Conservation (phyloP, 768 basidiomycete species). For the Tubosaeta sp. region DNA sequence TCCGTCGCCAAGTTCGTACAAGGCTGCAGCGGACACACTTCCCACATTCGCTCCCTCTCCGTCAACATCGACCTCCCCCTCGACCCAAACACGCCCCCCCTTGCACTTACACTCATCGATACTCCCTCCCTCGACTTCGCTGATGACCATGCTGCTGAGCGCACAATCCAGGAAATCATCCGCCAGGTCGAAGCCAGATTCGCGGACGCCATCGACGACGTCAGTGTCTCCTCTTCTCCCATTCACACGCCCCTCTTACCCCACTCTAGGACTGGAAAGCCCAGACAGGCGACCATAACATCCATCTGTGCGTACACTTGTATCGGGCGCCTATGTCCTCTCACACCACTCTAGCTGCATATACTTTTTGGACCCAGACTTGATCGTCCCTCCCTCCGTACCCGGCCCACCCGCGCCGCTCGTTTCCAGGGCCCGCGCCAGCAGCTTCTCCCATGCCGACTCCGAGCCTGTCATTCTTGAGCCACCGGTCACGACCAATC, state of each 20-base stretch:
- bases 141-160: conserved; percentile 61
- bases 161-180: conserved; percentile 61
- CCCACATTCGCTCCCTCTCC: conserved; percentile 65
- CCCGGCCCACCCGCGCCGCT: conserved; percentile 64
- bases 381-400: conserved; percentile 68
- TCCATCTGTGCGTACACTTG: conserved; percentile 62
- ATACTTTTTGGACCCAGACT: conserved; percentile 83
- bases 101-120: conserved; percentile 72
- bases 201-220: conserved; percentile 71
- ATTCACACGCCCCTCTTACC: conserved; percentile 16
- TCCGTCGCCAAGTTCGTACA: conserved; percentile 82
- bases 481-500: conserved; percentile 72
- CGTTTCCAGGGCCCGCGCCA: conserved; percentile 63
- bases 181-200: conserved; percentile 70
- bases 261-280: conserved; percentile 63
- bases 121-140: conserved; percentile 76
- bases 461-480: conserved; percentile 76
- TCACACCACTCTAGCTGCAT: conserved; percentile 55
- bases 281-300: conserved; percentile 67
- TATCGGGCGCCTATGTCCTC: conserved; percentile 29
- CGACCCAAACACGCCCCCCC: conserved; percentile 43
- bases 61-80: conserved; percentile 65
- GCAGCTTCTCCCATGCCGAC: conserved; percentile 69
- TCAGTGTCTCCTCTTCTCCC: conserved; percentile 41
- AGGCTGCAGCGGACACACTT: conserved; percentile 65